phyloP scores from a whole-genome alignment of 345 rosid genomes.

The Eucalyptus pumila region DNA sequence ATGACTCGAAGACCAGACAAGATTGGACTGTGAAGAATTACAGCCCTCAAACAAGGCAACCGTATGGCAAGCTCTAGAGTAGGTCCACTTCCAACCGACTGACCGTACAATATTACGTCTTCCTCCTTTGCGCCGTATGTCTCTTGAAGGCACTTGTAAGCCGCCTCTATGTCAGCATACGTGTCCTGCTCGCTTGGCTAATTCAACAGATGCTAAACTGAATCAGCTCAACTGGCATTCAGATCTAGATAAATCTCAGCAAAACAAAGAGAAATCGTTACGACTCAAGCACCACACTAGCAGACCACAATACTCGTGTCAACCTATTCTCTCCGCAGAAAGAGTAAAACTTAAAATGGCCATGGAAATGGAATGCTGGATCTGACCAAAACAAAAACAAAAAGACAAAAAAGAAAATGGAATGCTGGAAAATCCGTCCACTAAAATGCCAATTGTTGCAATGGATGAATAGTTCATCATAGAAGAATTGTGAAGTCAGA shows the following conservation, averaged over 20 bases:
- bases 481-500: not conserved
- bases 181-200: conserved; percentile 88
- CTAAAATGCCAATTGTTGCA: not conserved
- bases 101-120: conserved; percentile 72
- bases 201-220: not conserved
- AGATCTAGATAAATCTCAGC: not conserved
- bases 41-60: conserved; percentile 57
- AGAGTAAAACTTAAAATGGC: not conserved
- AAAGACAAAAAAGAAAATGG: not conserved
- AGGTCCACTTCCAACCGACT: conserved; percentile 91
- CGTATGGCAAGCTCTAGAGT: conserved; percentile 58
- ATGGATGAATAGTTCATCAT: not conserved
- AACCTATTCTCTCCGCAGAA: not conserved
- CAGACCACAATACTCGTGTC: not conserved
- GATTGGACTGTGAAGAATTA: conserved; percentile 77
- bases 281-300: not conserved
- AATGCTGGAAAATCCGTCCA: not conserved
- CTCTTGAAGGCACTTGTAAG: conserved; percentile 53
- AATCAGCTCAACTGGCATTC: not conserved
- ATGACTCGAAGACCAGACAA: conserved; percentile 82
- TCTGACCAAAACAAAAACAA: not conserved
- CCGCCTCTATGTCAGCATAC: conserved; percentile 85
- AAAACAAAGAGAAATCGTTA: not conserved
- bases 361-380: not conserved
- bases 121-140: conserved; percentile 51